Evolutionary conservation across 2,329 filamentous ascomycete species (phyloP).

Genomic region (Hymenoscyphus albidus): DNA sequence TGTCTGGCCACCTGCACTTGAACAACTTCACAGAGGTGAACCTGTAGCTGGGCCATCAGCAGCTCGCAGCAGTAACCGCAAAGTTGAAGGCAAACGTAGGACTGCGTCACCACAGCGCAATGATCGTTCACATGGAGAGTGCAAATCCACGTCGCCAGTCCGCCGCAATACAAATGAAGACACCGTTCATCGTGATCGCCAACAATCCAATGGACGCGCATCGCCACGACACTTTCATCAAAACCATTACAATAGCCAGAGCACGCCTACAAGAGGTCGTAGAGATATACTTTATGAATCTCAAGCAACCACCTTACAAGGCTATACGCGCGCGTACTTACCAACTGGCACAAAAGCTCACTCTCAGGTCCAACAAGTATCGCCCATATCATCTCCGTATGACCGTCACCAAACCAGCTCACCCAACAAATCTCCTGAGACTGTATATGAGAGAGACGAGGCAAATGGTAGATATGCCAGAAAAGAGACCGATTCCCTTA

Average conservation of each 20-base stretch:
- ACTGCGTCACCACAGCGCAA: neutral
- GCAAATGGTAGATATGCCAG: neutral
- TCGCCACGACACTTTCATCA: neutral
- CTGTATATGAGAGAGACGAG: conserved; percentile 25
- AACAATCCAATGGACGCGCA: neutral
- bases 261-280: neutral
- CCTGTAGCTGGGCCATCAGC: neutral
- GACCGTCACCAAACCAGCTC: conserved; percentile 18
- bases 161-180: neutral
- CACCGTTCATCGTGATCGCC: neutral
- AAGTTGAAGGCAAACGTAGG: neutral
- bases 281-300: neutral
- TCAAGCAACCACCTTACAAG: neutral
- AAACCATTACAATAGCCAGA: neutral
- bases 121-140: neutral
- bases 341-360: conserved; percentile 2
- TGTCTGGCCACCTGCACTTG: neutral
- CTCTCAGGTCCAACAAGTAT: neutral
- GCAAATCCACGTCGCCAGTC: conserved; percentile 1
- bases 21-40: neutral
- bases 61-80: neutral
- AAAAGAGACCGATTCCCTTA: neutral
- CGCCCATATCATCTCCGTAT: neutral
- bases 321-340: neutral
- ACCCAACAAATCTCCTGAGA: conserved; percentile 18